These are phyloP conservation scores for Earliella scabrosa DNA, from an alignment of 1,284 basidiomycete genomes.

Conservation along the genomic window DNA sequence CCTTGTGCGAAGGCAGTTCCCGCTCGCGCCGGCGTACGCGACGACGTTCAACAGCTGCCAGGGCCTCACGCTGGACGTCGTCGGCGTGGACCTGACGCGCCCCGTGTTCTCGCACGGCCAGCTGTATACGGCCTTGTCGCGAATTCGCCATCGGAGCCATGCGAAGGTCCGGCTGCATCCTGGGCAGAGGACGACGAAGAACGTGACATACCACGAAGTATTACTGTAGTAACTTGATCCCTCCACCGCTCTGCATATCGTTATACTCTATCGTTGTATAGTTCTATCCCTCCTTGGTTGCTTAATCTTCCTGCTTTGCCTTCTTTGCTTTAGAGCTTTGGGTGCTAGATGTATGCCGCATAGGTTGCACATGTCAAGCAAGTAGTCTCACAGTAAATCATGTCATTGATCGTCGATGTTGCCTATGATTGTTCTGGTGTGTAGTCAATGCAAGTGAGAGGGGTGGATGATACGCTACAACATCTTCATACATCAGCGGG, in stretches of 20 bases:
- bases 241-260: neutral
- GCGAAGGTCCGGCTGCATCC: conserved; percentile 27
- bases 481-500: conserved; percentile 15
- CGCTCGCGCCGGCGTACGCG: conserved; percentile 44
- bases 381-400: too few relatives aligned
- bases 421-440: neutral
- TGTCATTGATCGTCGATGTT: neutral
- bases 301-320: neutral
- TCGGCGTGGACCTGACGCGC: conserved; percentile 40
- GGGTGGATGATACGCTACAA: conserved; percentile 18
- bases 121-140: conserved; percentile 46
- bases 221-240: conserved; percentile 17
- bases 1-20: conserved; percentile 42
- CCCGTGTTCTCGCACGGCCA: conserved; percentile 49
- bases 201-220: conserved; percentile 34
- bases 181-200: conserved; percentile 24
- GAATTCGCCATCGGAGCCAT: conserved; percentile 37
- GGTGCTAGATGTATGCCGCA: too few relatives aligned
- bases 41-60: conserved; percentile 50
- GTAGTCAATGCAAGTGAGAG: conserved; percentile 4
- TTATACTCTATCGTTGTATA: neutral
- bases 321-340: neutral
- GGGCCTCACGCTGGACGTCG: conserved; percentile 42
- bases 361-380: too few relatives aligned
- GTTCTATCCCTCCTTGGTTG: neutral